Evolutionary conservation across 208 protist species (phyloP).

Genomic region (Trypanosoma grayi): DNA sequence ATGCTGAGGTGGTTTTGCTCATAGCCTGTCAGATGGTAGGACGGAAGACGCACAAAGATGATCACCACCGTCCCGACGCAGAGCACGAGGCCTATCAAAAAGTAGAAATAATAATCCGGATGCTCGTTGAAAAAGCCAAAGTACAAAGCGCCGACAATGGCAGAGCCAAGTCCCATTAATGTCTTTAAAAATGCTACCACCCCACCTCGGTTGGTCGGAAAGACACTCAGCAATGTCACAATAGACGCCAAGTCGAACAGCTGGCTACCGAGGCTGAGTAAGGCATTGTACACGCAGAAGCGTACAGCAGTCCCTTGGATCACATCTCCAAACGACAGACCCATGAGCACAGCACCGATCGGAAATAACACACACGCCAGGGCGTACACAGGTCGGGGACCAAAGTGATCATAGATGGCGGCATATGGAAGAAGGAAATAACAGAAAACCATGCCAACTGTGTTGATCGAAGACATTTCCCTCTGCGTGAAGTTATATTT

Average conservation of each 20-base stretch:
- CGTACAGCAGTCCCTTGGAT: constrained; percentile 45
- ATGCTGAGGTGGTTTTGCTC: constrained; percentile 42
- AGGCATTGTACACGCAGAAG: constrained; percentile 52
- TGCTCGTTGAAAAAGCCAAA: constrained; percentile 62
- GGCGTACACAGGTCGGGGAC: constrained; percentile 55
- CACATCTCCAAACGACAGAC: constrained; percentile 45
- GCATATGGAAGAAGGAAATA: constrained; percentile 60
- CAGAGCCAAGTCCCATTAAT: constrained; percentile 70
- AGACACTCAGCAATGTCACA: constrained; percentile 74
- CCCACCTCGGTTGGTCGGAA: constrained; percentile 66
- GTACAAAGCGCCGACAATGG: constrained; percentile 57
- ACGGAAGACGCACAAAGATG: constrained; percentile 56
- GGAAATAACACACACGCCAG: constrained; percentile 45
- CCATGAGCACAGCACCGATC: constrained; percentile 49
- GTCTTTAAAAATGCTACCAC: constrained; percentile 82
- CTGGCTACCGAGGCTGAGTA: constrained; percentile 48
- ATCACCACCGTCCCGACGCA: constrained; percentile 36
- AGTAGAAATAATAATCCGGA: constrained; percentile 54
- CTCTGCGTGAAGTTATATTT: constrained; percentile 61
- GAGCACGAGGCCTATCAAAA: constrained; percentile 37
- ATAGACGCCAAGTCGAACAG: constrained; percentile 69
- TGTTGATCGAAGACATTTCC: constrained; percentile 76
- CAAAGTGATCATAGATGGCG: constrained; percentile 70
- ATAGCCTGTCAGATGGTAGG: constrained; percentile 66
- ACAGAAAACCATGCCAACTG: constrained; percentile 41